Base-by-base conservation (phyloP, 176 grass and related monocot species). In the Oryza glaberrima region DNA sequence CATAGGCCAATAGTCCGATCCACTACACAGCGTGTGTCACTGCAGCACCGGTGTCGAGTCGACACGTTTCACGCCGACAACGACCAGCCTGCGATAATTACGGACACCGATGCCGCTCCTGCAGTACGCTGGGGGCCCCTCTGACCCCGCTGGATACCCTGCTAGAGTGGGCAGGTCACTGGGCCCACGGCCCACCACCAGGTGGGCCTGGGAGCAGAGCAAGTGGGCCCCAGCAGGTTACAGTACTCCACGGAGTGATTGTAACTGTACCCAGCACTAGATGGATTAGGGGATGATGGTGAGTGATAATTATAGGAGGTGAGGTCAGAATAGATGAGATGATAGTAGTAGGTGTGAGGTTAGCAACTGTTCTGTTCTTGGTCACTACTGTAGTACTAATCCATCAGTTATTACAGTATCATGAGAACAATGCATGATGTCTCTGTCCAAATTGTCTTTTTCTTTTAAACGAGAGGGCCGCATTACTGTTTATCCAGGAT, bases 11-110 rank as follows among this genome's bases (percentile, higher is more conserved):
- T 3, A 63, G 6, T 23, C 8, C 8, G 58, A 63, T 63, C 58
- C 58, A 23, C n/a, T n/a, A 58, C 19, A 58, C 17, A 56, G 54
- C 19, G 54, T 3, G 54, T 3, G 9, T 17, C 20, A 17, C 3
- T 9, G 38, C 3, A n/a, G 1, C 40, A 13, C 48, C 52, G 58
- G 34, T 17, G 65, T 43, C 7, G 60, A 45, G 1, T 52, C 73
- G 79, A 82, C 83, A 90, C 83, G 83, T 82, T 47, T 56, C 9
- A 20, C 36, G 76, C 65, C 80, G 84, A 92, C 80, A 82, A 63
- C 30, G 79, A 69, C 70, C 78, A 70, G 64, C 8, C 65, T 48
- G 77, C 72, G 75, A 73, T 70, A 83, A 90, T 82, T 77, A 78
- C 73, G 85, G 88, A 88, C 85, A 43, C 28, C 13, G 61, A 16